These are phyloP conservation scores for Phaeosphaeriaceae sp. DNA, from an alignment of 2,329 filamentous ascomycete genomes.

Conservation along the genomic window DNA sequence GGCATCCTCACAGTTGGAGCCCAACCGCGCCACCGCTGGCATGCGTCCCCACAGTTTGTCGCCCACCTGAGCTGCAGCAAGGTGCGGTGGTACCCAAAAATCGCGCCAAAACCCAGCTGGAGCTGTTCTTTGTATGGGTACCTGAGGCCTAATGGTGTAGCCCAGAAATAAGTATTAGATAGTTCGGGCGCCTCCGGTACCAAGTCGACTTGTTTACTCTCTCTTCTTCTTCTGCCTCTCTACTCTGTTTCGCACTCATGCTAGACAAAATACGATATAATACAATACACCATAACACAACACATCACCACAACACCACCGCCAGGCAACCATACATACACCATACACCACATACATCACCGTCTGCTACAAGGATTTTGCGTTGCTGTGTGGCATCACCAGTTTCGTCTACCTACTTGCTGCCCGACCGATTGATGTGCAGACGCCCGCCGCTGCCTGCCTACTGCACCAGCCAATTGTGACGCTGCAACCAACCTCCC, in stretches of 20 bases:
- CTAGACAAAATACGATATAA: constrained; percentile 9
- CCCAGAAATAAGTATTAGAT: constrained; percentile 30
- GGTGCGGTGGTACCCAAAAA: constrained; percentile 38
- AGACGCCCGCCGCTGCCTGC: constrained; percentile 30
- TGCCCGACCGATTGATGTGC: constrained; percentile 45
- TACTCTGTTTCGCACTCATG: constrained; percentile 17
- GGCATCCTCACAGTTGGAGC: constrained; percentile 30
- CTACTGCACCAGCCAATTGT: constrained; percentile 30
- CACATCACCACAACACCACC: neutral
- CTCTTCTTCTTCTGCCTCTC: constrained; percentile 20
- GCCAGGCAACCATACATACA: too few relatives aligned
- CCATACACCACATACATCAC: too few relatives aligned
- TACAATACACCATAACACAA: neutral
- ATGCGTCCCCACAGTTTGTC: constrained; percentile 31
- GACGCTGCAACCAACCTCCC: constrained; percentile 27
- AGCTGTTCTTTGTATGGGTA: constrained; percentile 31
- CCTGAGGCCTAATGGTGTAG: constrained; percentile 23
- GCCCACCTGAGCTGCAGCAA: constrained; percentile 29
- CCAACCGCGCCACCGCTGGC: constrained; percentile 34
- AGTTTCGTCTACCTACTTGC: constrained; percentile 29
- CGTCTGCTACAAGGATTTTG: constrained; percentile 7
- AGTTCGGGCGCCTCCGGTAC: constrained; percentile 31
- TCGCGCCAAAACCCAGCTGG: constrained; percentile 25
- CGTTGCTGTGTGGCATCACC: constrained; percentile 21
- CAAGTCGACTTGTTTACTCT: constrained; percentile 15